Base-by-base conservation (phyloP, 371 early-diverging fungal species). In the Thermomucor indicae-seudaticae region DNA sequence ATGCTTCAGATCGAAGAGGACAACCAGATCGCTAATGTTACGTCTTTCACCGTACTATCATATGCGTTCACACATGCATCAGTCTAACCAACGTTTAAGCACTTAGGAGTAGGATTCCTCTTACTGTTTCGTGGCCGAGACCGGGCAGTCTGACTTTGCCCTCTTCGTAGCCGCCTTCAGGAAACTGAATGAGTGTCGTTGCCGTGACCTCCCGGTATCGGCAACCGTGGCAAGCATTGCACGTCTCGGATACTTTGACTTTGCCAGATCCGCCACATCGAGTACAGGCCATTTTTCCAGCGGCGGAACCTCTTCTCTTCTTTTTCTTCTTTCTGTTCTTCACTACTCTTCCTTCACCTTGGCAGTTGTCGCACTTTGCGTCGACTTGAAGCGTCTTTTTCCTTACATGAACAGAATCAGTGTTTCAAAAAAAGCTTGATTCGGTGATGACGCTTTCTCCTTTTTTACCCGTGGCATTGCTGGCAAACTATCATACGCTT, bases 1-100 rank as follows among this genome's bases (percentile, higher is more conserved):
- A 29, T 80, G 69, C 62, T 86, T 89, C 67, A 90, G 85, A 47
- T 85, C 79, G 35, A 96, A 53, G 1, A 89, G 83, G 57, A 95
- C 81, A 41, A 91, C 77, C 28, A 95, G 79, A 73, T 94, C 92
- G 24, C 93, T 40, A 6, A 30, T 19, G 11, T 17, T 39, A 11
- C 8, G 19, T 34, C 14, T 5, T 32, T 32, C 24, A 12, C 47
- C 20, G n/a, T n/a, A n/a, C n/a, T n/a, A n/a, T n/a, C n/a, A n/a
- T n/a, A n/a, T n/a, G n/a, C n/a, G n/a, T n/a, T n/a, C n/a, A n/a
- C n/a, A n/a, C n/a, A n/a, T n/a, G n/a, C n/a, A n/a, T n/a, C n/a
- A n/a, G n/a, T n/a, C n/a, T n/a, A n/a, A n/a, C n/a, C n/a, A n/a
- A n/a, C n/a, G n/a, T n/a, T n/a, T n/a, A n/a, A n/a, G n/a, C n/a